Conservation (phyloP, 2,329 filamentous ascomycete species). For the Aureobasidium sp. region DNA sequence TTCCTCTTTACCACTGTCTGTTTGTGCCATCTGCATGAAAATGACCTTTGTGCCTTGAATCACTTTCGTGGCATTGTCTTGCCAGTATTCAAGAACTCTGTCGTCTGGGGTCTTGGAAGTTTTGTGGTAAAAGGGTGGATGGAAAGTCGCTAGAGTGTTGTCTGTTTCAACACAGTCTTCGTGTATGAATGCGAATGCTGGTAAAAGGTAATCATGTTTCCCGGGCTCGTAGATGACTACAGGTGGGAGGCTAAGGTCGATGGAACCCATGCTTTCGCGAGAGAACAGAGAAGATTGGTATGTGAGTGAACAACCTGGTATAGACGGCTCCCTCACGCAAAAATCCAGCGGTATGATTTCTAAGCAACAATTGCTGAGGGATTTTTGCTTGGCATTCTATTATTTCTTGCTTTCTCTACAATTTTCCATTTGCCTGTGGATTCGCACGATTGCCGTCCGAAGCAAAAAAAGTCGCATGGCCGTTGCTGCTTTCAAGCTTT, state of each 20-base stretch:
- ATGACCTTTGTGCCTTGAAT: constrained; percentile 44
- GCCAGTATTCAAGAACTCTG: constrained; percentile 54
- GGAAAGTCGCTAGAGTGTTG: constrained; percentile 51
- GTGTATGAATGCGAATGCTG: constrained; percentile 53
- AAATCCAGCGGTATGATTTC: neutral
- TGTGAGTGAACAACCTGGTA: no score
- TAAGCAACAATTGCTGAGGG: neutral
- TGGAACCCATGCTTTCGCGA: no score
- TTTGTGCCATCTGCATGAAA: constrained; percentile 28
- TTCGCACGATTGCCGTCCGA: no score
- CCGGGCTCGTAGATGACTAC: neutral
- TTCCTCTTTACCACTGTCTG: constrained; percentile 27
- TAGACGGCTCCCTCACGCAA: no score
- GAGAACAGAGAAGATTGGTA: no score
- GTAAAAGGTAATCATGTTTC: constrained; percentile 46
- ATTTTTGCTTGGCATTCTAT: neutral
- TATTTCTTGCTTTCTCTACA: no score
- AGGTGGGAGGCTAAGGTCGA: neutral
- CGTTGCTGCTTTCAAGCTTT: no score
- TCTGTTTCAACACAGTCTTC: constrained; percentile 53
- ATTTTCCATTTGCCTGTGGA: no score
- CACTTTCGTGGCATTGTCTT: constrained; percentile 45
- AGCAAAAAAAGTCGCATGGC: no score
- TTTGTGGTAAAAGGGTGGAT: constrained; percentile 47
- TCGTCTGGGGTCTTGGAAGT: constrained; percentile 30